Conservation (phyloP, 148 eudicot species). For the Fagopyrum esculentum region DNA sequence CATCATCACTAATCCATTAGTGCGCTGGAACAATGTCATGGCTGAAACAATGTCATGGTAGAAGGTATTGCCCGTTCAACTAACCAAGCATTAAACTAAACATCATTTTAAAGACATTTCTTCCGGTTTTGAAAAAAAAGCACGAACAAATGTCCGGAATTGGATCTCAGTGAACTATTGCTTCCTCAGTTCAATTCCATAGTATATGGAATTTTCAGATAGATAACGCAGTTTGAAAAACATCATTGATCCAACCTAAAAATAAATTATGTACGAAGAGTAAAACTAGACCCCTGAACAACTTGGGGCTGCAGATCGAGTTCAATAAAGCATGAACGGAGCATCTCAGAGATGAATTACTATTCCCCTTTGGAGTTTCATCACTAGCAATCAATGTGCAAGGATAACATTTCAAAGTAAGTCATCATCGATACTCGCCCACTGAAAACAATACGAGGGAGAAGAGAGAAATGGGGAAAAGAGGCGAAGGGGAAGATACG, state of each 20-base stretch:
- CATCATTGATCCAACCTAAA: constrained; percentile 5
- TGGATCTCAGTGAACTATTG: constrained; percentile 3
- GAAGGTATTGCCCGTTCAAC: too few relatives aligned
- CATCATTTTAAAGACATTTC: too few relatives aligned
- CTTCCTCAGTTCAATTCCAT: constrained; percentile 6
- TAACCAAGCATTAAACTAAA: too few relatives aligned
- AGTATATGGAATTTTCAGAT: constrained; percentile 2
- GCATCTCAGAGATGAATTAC: background rate
- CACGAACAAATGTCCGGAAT: too few relatives aligned
- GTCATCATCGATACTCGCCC: constrained; percentile 4
- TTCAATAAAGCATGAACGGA: background rate
- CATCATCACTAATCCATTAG: too few relatives aligned
- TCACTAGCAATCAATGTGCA: constrained; percentile 10
- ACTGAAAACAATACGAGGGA: too few relatives aligned
- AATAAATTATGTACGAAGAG: background rate
- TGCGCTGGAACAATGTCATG: too few relatives aligned
- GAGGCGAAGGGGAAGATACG: too few relatives aligned
- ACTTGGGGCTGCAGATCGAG: background rate
- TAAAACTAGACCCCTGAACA: background rate
- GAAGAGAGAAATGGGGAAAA: too few relatives aligned
- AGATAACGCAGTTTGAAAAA: constrained; percentile 2
- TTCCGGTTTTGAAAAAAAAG: too few relatives aligned
- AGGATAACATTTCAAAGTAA: constrained; percentile 1
- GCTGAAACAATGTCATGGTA: too few relatives aligned
- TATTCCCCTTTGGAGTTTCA: constrained; percentile 5